A percentile compares a stretch with the other conserved stretches of the same genome.
Conservation (phyloP, 73 alveolate species). For the Symbiodinium natans region DNA sequence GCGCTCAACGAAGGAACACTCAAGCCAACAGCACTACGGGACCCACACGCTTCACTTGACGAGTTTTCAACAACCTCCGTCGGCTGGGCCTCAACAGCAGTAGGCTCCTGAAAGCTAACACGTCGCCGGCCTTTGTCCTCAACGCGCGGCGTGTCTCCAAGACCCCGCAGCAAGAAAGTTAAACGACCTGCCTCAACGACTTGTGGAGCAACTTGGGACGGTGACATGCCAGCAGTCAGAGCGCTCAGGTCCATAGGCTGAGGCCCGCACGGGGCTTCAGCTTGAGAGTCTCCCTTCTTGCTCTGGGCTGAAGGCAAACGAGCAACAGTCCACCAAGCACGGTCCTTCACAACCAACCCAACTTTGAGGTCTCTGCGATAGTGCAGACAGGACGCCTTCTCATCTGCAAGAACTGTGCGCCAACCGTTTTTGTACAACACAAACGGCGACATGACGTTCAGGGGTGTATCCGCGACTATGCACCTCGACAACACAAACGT, state of each 20-base stretch:
- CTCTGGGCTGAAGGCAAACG: too few species aligned
- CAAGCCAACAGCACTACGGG: neutral
- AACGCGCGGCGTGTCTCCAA: neutral
- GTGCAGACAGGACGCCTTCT: neutral
- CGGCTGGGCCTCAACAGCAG: neutral
- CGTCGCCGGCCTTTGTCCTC: neutral
- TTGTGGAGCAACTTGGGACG: neutral
- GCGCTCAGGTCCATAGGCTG: too few species aligned
- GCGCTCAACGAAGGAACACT: neutral
- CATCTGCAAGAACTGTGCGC: neutral
- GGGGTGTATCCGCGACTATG: conserved; percentile 12
- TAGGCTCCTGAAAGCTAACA: neutral
- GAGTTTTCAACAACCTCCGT: neutral
- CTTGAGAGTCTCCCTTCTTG: too few species aligned
- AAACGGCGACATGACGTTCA: conserved; percentile 33
- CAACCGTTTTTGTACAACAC: neutral
- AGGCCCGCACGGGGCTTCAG: too few species aligned
- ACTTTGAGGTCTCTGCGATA: neutral
- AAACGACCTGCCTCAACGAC: neutral
- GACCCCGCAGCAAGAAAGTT: neutral
- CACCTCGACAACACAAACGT: neutral
- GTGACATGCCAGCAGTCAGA: too few species aligned
- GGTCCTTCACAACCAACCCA: neutral
- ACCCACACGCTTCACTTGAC: neutral
- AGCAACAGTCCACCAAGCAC: too few species aligned